phyloP scores from a whole-genome alignment of 2,329 filamentous ascomycete genomes.

The Incumbomyces delicatus region DNA sequence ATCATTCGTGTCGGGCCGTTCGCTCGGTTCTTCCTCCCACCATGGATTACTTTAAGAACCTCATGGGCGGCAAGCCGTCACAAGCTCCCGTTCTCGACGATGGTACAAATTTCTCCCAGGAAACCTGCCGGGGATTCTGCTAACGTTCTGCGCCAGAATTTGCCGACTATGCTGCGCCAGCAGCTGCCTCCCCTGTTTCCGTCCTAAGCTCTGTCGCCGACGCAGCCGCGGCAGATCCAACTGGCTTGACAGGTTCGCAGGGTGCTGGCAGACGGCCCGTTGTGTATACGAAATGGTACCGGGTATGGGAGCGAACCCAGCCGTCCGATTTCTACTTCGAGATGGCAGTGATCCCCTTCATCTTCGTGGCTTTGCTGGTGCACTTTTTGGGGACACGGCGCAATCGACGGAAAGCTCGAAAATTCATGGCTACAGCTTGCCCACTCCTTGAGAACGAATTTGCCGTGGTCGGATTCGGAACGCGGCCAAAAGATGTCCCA shows the following conservation, averaged over 20 bases:
- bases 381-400: slow-evolving; percentile 71
- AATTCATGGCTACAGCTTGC: slow-evolving; percentile 69
- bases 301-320: slow-evolving; percentile 81
- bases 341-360: slow-evolving; percentile 66
- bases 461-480: slow-evolving; percentile 71
- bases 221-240: slow-evolving; percentile 37
- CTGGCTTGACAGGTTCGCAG: slow-evolving; percentile 19
- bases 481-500: slow-evolving; percentile 37
- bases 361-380: slow-evolving; percentile 63
- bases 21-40: slow-evolving; percentile 10
- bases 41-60: slow-evolving; percentile 22
- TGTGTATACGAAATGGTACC: slow-evolving; percentile 93
- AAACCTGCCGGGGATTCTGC: background rate
- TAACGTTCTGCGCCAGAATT: slow-evolving; percentile 58
- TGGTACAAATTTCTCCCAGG: slow-evolving; percentile 12
- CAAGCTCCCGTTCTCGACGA: slow-evolving; percentile 20
- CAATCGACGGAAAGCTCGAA: slow-evolving; percentile 70
- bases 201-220: slow-evolving; percentile 38
- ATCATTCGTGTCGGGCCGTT: slow-evolving; percentile 12
- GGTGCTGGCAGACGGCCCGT: slow-evolving; percentile 39
- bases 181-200: slow-evolving; percentile 28
- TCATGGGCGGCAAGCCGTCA: slow-evolving; percentile 19
- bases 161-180: slow-evolving; percentile 70
- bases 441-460: slow-evolving; percentile 70
- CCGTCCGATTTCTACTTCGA: slow-evolving; percentile 79